Percentiles rank a stretch among this genome's conserved stretches.
These are phyloP conservation scores for Brasilioporus rufonigricans DNA, from an alignment of 768 basidiomycete genomes.

Conservation along the genomic window DNA sequence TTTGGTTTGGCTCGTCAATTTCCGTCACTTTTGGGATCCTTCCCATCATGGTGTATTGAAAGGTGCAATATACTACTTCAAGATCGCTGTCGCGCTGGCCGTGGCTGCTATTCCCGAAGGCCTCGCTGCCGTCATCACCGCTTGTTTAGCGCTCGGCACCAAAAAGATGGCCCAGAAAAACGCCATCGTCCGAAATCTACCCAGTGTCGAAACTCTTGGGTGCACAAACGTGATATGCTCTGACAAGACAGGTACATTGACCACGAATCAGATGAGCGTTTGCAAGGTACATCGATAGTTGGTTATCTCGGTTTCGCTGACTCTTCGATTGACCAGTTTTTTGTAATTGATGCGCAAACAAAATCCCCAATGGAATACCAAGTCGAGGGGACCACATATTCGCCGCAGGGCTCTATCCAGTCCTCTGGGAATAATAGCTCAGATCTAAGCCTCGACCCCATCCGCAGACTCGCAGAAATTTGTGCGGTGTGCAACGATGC, in stretches of 20 bases:
- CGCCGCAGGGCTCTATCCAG: conserved; percentile 75
- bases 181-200: conserved; percentile 94
- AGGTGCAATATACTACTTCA: conserved; percentile 98
- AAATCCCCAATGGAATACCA: conserved; percentile 60
- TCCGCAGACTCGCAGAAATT: conserved; percentile 88
- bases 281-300: conserved; percentile 52
- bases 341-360: conserved; percentile 59
- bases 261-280: conserved; percentile 97
- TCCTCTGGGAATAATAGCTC: conserved; percentile 61
- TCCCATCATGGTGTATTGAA: conserved; percentile 87
- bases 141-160: conserved; percentile 93
- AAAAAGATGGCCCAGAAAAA: conserved; percentile 99
- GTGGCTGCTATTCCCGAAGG: conserved; percentile 99
- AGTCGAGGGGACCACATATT: conserved; percentile 92
- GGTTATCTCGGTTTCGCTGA: conserved; percentile 2
- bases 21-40: conserved; percentile 95
- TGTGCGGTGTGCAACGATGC: conserved; percentile 94
- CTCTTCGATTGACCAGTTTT: conserved; percentile 52
- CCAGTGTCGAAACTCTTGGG: conserved; percentile 95
- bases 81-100: conserved; percentile 98
- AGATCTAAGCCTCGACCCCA: conserved; percentile 64
- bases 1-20: conserved; percentile 97
- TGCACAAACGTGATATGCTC: conserved; percentile 99
- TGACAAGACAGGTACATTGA: conserved; percentile 96
- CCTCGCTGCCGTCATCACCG: conserved; percentile 96